Evolutionary conservation across 768 basidiomycete species (phyloP).

Genomic region (Leccinum obscurum): DNA sequence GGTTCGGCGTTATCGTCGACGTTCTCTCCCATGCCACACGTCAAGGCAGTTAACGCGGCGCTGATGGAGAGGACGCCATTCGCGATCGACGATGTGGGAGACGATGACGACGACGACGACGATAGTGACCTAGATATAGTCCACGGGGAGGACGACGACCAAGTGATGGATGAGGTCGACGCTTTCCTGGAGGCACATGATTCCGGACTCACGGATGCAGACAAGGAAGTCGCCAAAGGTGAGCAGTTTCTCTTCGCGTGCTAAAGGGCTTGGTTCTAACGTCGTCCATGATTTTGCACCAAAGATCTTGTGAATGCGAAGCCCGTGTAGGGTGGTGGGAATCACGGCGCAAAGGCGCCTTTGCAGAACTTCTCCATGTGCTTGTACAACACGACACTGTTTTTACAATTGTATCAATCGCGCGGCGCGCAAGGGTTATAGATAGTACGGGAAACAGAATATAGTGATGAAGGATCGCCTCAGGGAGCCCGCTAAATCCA

Average conservation of each 20-base stretch:
- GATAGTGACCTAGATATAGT: conserved; percentile 49
- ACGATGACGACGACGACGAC: conserved; percentile 71
- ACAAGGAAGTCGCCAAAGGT: conserved; percentile 79
- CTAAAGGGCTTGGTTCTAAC: neutral
- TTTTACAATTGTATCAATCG: conserved; percentile 12
- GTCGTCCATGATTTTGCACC: neutral
- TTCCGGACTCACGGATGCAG: conserved; percentile 76
- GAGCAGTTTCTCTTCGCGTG: conserved; percentile 19
- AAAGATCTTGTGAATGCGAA: conserved; percentile 61
- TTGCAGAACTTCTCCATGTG: conserved; percentile 10
- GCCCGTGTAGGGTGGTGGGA: conserved; percentile 39
- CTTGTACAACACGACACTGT: conserved; percentile 7
- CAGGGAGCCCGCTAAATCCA: too few relatives aligned
- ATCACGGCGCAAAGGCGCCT: neutral
- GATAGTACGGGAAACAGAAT: conserved; percentile 4
- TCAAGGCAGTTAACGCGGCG: conserved; percentile 76
- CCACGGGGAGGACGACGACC: conserved; percentile 63
- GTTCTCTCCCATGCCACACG: conserved; percentile 61
- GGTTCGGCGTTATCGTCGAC: conserved; percentile 26
- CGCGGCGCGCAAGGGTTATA: conserved; percentile 2
- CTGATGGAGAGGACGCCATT: conserved; percentile 92
- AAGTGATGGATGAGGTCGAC: conserved; percentile 93
- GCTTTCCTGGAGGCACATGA: conserved; percentile 95
- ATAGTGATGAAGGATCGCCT: conserved; percentile 8
- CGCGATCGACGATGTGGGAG: conserved; percentile 91